Evolutionary conservation across 208 protist genomes (phyloP), one percentile per base, ranked within the genome.

Genomic region (Crithidia bombi): DNA sequence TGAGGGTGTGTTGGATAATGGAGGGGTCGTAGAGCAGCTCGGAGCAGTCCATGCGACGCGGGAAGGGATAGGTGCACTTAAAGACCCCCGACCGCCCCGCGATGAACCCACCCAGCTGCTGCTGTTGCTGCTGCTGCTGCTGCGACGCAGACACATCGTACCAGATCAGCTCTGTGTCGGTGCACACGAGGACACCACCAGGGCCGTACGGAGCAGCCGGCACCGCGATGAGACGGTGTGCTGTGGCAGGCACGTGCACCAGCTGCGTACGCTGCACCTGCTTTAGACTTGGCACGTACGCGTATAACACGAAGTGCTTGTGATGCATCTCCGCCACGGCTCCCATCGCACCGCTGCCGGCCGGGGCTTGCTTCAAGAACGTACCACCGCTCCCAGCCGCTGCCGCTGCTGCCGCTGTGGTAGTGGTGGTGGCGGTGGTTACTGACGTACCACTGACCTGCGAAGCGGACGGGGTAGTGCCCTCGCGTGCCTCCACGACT

Each of bases 241-340:
- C 83, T 19, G 85, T 95, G 7, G 78, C 28, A 15, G 98, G 96
- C 9, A 99, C 80, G 36, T 91, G 73, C 25, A 98, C 86, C 32
- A 88, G 85, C 79, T 93, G 94, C 56, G 99, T 99, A 44, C 98
- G 92, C 43, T 98, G 94, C 3, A 99, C 98, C 81, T 99, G 98
- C 65, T 99, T 99, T 14, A 99, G 85, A 46, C 98, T 98, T 26
- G 99, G 78, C 67, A 99, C 97, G 54, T 99, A 96, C 72, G 99
- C 97, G 79, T 99, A 99, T 52, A 97, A 98, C 3, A 96, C 89
- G 6, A 99, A 81, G 28, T 82, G 58, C 69, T 98, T 97, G 36
- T 80, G 72, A 17, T 54, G 65, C 21, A 39, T 26, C 38, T 43
- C 38, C 14, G 38, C 38, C 2, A 54, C 38, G 2, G 23, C n/a